Percentiles rank a stretch among this genome's conserved stretches.
Evolutionary conservation across 2,329 filamentous ascomycete species (phyloP).

Genomic region (Pseudocercospora cruenta): DNA sequence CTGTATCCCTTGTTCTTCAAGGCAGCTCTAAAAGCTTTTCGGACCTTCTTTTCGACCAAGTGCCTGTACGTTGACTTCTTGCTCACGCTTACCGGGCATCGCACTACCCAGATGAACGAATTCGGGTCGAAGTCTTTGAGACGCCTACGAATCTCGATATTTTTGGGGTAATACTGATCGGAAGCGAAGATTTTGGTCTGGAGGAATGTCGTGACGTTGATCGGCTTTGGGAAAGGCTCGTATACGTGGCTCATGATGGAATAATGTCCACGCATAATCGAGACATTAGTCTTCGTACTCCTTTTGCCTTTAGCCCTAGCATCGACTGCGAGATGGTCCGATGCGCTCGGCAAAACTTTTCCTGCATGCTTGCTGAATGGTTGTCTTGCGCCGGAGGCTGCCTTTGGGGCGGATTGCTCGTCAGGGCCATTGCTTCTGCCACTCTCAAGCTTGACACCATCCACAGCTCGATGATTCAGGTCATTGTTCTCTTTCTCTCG

Average conservation of each 20-base stretch:
- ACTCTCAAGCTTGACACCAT: background rate
- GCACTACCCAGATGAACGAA: constrained; percentile 54
- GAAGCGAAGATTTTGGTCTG: constrained; percentile 27
- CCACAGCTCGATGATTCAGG: background rate
- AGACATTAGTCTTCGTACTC: constrained; percentile 1
- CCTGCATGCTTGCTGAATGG: background rate
- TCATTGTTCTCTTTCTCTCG: background rate
- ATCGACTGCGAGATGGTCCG: background rate
- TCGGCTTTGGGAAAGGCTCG: constrained; percentile 27
- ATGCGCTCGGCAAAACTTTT: background rate
- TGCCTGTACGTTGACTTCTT: constrained; percentile 53
- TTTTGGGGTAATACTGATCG: constrained; percentile 35
- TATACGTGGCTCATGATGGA: constrained; percentile 26
- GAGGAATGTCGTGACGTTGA: constrained; percentile 35
- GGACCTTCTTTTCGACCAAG: constrained; percentile 48
- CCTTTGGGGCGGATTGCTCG: background rate
- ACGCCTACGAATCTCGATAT: constrained; percentile 39
- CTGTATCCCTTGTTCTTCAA: constrained; percentile 53
- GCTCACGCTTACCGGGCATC: constrained; percentile 36
- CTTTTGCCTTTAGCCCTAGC: background rate
- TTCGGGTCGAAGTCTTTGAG: constrained; percentile 37
- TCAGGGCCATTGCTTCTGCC: background rate
- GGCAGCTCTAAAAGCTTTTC: constrained; percentile 50
- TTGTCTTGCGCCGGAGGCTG: background rate
- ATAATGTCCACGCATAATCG: background rate